Conservation (phyloP, 2,329 filamentous ascomycete species). For the Ampelomyces quisqualis region DNA sequence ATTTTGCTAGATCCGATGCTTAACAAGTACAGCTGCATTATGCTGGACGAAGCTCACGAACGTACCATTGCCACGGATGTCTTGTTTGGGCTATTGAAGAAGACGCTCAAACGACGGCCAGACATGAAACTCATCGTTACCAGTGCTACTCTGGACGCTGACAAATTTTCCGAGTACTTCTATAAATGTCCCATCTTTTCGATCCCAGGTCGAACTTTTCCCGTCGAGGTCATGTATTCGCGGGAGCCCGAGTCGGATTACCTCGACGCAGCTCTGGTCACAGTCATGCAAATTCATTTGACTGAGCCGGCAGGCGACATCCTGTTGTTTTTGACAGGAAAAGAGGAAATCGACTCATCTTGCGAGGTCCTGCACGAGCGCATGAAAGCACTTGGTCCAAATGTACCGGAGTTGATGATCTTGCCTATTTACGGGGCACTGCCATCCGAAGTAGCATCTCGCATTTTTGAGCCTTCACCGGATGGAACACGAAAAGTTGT, state of each 20-base stretch:
- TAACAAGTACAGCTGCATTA: conserved; percentile 92
- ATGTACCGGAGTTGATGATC: conserved; percentile 87
- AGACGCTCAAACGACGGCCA: conserved; percentile 75
- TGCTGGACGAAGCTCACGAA: conserved; percentile 98
- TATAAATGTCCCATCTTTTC: conserved; percentile 95
- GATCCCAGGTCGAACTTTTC: conserved; percentile 91
- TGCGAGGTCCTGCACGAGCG: conserved; percentile 91
- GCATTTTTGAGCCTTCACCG: conserved; percentile 91
- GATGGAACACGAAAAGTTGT: conserved; percentile 87
- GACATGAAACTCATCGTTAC: conserved; percentile 99
- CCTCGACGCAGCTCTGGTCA: conserved; percentile 87
- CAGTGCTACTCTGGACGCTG: conserved; percentile 94
- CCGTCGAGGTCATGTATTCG: conserved; percentile 94
- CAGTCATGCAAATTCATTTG: conserved; percentile 97
- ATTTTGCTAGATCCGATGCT: conserved; percentile 95
- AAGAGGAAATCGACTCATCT: conserved; percentile 95
- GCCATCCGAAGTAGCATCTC: conserved; percentile 88
- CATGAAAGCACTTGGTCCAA: conserved; percentile 91
- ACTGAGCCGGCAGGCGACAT: conserved; percentile 93
- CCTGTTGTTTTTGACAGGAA: conserved; percentile 92
- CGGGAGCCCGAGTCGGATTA: conserved; percentile 95
- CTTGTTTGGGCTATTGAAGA: conserved; percentile 93
- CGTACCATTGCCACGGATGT: conserved; percentile 96
- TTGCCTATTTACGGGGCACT: conserved; percentile 95
- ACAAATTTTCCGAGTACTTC: conserved; percentile 97